Conservation (phyloP, 768 basidiomycete species). For the Astraeus odoratus region DNA sequence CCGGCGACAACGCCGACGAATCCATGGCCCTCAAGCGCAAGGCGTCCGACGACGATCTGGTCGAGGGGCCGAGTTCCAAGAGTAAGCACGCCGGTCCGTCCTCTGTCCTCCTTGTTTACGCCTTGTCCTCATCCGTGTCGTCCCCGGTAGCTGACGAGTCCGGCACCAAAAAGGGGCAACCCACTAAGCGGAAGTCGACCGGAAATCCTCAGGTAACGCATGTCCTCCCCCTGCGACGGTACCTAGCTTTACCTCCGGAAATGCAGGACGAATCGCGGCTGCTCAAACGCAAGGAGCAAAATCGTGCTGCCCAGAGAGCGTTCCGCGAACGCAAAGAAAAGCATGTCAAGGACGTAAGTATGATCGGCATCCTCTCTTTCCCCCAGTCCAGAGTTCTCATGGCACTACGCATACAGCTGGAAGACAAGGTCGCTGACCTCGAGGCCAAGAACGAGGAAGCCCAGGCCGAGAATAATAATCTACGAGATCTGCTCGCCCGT, state of each 20-base stretch:
- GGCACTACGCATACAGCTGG: conserved; percentile 46
- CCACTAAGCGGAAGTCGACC: conserved; percentile 35
- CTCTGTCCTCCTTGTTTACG: neutral
- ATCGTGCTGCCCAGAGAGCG: conserved; percentile 92
- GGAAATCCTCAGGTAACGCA: conserved; percentile 30
- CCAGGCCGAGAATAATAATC: conserved; percentile 77
- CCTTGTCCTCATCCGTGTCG: conserved; percentile 2
- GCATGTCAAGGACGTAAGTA: conserved; percentile 89
- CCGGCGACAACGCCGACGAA: conserved; percentile 28
- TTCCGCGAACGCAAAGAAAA: conserved; percentile 97
- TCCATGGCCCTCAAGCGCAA: conserved; percentile 67
- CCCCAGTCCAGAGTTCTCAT: neutral
- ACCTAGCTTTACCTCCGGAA: conserved; percentile 3
- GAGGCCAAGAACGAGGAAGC: conserved; percentile 75
- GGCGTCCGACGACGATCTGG: conserved; percentile 58
- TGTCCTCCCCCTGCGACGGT: neutral
- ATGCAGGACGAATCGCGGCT: conserved; percentile 65
- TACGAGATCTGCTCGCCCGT: conserved; percentile 77
- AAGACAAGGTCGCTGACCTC: conserved; percentile 83
- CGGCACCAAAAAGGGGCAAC: conserved; percentile 19
- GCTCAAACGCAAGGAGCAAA: conserved; percentile 92
- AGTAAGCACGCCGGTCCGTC: conserved; percentile 53
- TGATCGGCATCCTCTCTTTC: conserved; percentile 1
- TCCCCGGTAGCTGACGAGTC: conserved; percentile 19
- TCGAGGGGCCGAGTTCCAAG: conserved; percentile 63